A percentile compares a stretch with the other conserved stretches of the same genome.
Evolutionary conservation across 192 early-diverging fungal species (phyloP).

Genomic region (Piromyces finnis): DNA sequence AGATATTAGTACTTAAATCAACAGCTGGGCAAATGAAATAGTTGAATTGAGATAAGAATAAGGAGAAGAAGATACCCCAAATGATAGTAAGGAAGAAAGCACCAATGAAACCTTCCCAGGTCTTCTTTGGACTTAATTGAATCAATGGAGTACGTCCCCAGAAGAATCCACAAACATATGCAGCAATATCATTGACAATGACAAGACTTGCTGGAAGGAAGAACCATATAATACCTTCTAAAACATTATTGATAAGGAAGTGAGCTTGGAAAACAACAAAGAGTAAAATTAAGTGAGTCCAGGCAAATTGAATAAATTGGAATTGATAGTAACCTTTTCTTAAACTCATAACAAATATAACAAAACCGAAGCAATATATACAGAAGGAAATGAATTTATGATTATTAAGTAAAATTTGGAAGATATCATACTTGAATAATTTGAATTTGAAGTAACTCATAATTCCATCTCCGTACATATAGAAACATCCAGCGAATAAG

Average conservation of each 20-base stretch:
- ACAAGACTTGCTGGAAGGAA: slow-evolving; percentile 74
- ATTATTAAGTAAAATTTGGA: slow-evolving; percentile 71
- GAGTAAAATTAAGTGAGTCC: slow-evolving; percentile 92
- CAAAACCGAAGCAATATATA: slow-evolving; percentile 73
- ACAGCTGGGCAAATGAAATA: slow-evolving; percentile 51
- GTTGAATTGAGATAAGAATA: slow-evolving; percentile 28
- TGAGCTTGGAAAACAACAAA: slow-evolving; percentile 85
- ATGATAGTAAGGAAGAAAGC: slow-evolving; percentile 66
- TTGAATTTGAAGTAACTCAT: slow-evolving; percentile 75
- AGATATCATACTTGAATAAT: slow-evolving; percentile 66
- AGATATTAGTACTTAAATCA: slow-evolving; percentile 28
- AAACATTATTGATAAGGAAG: slow-evolving; percentile 94
- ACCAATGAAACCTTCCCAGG: slow-evolving; percentile 91
- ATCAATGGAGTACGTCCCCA: slow-evolving; percentile 81
- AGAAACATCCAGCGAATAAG: slow-evolving; percentile 75
- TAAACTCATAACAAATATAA: slow-evolving; percentile 84
- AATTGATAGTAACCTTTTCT: slow-evolving; percentile 85
- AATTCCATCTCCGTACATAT: slow-evolving; percentile 82
- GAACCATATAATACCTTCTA: slow-evolving; percentile 97
- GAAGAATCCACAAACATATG: slow-evolving; percentile 92
- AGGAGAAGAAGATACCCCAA: slow-evolving; percentile 54
- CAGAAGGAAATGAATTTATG: slow-evolving; percentile 87
- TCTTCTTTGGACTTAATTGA: slow-evolving; percentile 93
- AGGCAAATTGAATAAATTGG: slow-evolving; percentile 90
- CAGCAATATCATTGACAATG: slow-evolving; percentile 88